A percentile compares a stretch with the other conserved stretches of the same genome.
Evolutionary conservation across 495 filamentous ascomycete genomes (phyloP).

Genomic region (Trichocladium uniseriatum): DNA sequence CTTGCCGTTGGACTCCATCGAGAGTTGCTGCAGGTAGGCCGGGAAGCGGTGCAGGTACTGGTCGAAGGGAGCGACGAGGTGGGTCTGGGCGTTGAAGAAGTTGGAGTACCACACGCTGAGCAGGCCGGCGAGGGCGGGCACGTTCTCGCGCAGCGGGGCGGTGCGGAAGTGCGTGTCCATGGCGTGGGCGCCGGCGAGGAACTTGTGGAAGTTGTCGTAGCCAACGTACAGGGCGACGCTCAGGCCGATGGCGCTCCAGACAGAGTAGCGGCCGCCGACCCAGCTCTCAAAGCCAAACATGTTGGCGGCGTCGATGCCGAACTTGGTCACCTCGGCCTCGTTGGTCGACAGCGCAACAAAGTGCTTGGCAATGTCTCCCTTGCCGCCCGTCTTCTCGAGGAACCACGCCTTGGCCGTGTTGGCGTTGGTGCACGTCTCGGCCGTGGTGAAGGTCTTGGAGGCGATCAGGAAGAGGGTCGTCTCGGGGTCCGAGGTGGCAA

Average conservation of each 20-base stretch:
- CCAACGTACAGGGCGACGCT: conserved; percentile 91
- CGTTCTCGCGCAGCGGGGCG: conserved; percentile 87
- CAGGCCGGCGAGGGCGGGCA: conserved; percentile 83
- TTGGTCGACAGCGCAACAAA: conserved; percentile 98
- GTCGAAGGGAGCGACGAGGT: conserved; percentile 95
- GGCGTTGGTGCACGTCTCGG: conserved; percentile 93
- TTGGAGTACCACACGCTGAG: conserved; percentile 97
- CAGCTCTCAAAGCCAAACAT: conserved; percentile 99
- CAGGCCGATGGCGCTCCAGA: conserved; percentile 97
- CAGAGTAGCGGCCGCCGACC: conserved; percentile 96
- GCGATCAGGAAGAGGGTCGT: conserved; percentile 96
- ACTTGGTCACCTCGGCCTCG: conserved; percentile 88
- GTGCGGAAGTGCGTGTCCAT: conserved; percentile 98
- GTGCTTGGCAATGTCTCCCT: conserved; percentile 92
- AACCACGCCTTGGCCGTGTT: conserved; percentile 97
- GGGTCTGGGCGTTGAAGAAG: conserved; percentile 96
- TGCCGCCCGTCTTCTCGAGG: conserved; percentile 62
- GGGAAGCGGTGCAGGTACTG: conserved; percentile 99
- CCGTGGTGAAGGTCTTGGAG: conserved; percentile 98
- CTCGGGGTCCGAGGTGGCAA: conserved; percentile 81
- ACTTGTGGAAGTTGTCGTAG: conserved; percentile 94
- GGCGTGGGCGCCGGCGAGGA: conserved; percentile 87
- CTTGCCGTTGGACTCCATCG: conserved; percentile 99
- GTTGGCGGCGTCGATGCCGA: conserved; percentile 94
- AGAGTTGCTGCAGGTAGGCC: conserved; percentile 96